Percentiles rank a stretch among this genome's conserved stretches.
phyloP scores from a whole-genome alignment of 2,329 filamentous ascomycete genomes.

The Sordariomycetes sp. region DNA sequence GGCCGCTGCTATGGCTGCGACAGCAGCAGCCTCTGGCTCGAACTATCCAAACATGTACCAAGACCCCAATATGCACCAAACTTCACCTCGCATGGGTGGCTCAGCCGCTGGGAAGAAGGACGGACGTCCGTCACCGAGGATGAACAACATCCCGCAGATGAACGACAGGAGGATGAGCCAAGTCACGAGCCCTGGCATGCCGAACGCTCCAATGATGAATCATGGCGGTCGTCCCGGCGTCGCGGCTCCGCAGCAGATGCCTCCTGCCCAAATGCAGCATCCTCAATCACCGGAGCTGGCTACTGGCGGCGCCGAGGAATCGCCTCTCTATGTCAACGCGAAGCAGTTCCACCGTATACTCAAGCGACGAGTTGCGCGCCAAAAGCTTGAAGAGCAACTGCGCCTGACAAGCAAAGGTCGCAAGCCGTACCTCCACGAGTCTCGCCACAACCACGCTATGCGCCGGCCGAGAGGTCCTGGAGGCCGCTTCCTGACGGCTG shows the following conservation, averaged over 20 bases:
- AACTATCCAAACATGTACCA: slow-evolving; percentile 65
- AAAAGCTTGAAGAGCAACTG: slow-evolving; percentile 87
- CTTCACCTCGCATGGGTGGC: slow-evolving; percentile 69
- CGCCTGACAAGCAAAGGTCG: slow-evolving; percentile 89
- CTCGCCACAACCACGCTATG: slow-evolving; percentile 97
- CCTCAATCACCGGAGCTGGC: slow-evolving; percentile 75
- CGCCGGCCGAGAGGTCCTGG: slow-evolving; percentile 86
- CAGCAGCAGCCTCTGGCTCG: slow-evolving; percentile 81
- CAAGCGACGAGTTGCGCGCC: slow-evolving; percentile 85
- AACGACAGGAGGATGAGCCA: slow-evolving; percentile 64
- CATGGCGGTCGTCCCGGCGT: slow-evolving; percentile 47
- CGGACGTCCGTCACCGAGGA: slow-evolving; percentile 68
- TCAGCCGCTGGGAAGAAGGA: slow-evolving; percentile 65
- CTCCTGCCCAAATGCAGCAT: slow-evolving; percentile 56
- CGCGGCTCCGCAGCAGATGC: slow-evolving; percentile 50
- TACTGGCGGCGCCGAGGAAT: slow-evolving; percentile 68
- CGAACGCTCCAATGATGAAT: slow-evolving; percentile 68
- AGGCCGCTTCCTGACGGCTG: slow-evolving; percentile 89
- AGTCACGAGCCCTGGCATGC: slow-evolving; percentile 65
- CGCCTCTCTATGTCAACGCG: slow-evolving; percentile 93
- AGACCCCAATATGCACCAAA: slow-evolving; percentile 58
- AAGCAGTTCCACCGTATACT: slow-evolving; percentile 98
- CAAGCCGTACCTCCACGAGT: slow-evolving; percentile 96
- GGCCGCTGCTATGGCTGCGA: slow-evolving; percentile 85
- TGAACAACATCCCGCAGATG: slow-evolving; percentile 53